A percentile compares a stretch with the other conserved stretches of the same genome.
phyloP scores from a whole-genome alignment of 2,329 filamentous ascomycete species.

The Sordariomycetes sp. region DNA sequence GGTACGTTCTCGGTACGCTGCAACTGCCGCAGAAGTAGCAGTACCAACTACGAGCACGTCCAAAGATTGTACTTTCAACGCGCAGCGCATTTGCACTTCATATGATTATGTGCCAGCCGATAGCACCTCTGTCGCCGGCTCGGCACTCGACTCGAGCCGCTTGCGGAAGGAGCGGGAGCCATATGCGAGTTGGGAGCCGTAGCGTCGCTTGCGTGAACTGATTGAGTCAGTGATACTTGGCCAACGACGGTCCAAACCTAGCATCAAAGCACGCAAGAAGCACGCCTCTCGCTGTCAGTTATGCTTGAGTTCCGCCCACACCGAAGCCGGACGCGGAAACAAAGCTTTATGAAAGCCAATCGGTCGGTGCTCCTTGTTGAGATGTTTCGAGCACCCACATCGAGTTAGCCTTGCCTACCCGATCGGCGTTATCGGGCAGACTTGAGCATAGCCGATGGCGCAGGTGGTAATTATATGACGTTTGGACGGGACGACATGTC shows the following conservation, averaged over 20 bases:
- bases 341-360: neutral
- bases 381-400: no score
- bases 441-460: no score
- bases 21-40: neutral
- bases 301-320: neutral
- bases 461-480: no score
- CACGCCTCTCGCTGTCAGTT: neutral
- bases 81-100: neutral
- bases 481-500: no score
- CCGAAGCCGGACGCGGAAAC: neutral
- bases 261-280: neutral
- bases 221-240: neutral
- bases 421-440: no score
- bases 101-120: neutral
- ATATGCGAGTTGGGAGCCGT: neutral
- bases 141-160: neutral
- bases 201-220: neutral
- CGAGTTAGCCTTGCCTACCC: no score
- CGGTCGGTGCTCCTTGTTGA: no score
- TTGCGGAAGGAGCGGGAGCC: neutral
- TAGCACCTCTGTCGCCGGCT: neutral
- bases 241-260: neutral
- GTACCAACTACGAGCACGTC: neutral
- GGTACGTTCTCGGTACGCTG: neutral
- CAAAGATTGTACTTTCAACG: neutral